phyloP scores from a whole-genome alignment of 2,329 filamentous ascomycete species.

The Aureobasidium namibiae region DNA sequence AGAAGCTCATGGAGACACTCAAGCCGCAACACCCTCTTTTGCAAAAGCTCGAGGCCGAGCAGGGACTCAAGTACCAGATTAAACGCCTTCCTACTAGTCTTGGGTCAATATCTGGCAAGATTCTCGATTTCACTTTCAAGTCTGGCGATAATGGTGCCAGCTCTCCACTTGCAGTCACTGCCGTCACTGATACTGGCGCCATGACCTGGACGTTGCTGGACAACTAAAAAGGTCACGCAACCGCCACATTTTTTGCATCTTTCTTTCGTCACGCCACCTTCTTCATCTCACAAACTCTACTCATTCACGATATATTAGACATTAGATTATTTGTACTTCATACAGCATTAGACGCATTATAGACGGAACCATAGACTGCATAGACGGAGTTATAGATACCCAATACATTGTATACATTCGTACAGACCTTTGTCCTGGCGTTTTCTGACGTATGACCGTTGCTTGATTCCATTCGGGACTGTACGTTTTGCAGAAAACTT shows the following conservation, averaged over 20 bases:
- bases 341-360: background rate
- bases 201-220: constrained; percentile 5
- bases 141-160: background rate
- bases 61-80: background rate
- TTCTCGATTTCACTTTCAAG: constrained; percentile 6
- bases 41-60: background rate
- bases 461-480: no score
- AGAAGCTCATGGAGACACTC: constrained; percentile 17
- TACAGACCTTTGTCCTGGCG: no score
- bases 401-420: background rate
- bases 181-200: background rate
- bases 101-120: constrained; percentile 4
- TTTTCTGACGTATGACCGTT: no score
- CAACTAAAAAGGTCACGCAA: background rate
- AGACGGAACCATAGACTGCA: constrained; percentile 1
- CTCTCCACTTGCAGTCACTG: background rate
- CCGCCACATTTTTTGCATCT: background rate
- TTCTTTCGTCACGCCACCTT: background rate
- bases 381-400: constrained; percentile 1
- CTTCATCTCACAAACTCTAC: background rate
- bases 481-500: no score
- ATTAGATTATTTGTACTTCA: background rate
- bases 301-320: background rate
- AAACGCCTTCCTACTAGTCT: constrained; percentile 13
- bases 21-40: constrained; percentile 2